Evolutionary conservation across 768 basidiomycete genomes (phyloP), one percentile per base, ranked within the genome.

Genomic region (Calvatia gigantea): DNA sequence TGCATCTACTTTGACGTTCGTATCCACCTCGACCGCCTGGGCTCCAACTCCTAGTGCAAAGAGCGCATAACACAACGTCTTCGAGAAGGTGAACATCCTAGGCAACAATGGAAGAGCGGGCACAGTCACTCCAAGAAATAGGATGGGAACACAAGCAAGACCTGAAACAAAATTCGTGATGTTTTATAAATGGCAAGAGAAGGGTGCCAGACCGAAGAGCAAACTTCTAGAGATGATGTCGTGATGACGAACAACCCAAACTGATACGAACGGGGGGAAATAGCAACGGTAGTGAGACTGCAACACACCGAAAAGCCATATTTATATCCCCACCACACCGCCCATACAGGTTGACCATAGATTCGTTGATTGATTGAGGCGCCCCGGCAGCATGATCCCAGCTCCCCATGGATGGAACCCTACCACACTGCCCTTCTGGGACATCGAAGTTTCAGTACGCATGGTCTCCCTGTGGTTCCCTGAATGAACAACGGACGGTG

Each of bases 21-120:
- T 27, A 38, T 28, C 28, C n/a, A 35, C 44, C 12, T 47, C 37
- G 11, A 46, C 28, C 19, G 53, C 53, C 21, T 23, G 27, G 15
- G 27, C 53, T 17, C 44, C 45, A 21, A 39, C 45, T 15, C 25
- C 29, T 5, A 54, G 12, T 27, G 54, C 44, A 28, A 55, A 17
- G 17, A 55, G 33, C n/a, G 44, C 19, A 29, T 38, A 46, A 11
- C 45, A 55, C 1, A 55, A 28, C 28, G 23, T 28, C 32, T 27
- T 54, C 11, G 44, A 39, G 21, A 47, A 47, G 21, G 54, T 39
- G 28, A 55, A 37, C 56, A 51, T 50, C n/a, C 8, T 33, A 32
- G 23, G 12, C n/a, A 6, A 5, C 15, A 14, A 29, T n/a, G 27
- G 38, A 25, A 28, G 44, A 8, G 9, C n/a, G 7, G n/a, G n/a